Conservation (phyloP, 805 yeast genomes). For the Candida ovalis region DNA sequence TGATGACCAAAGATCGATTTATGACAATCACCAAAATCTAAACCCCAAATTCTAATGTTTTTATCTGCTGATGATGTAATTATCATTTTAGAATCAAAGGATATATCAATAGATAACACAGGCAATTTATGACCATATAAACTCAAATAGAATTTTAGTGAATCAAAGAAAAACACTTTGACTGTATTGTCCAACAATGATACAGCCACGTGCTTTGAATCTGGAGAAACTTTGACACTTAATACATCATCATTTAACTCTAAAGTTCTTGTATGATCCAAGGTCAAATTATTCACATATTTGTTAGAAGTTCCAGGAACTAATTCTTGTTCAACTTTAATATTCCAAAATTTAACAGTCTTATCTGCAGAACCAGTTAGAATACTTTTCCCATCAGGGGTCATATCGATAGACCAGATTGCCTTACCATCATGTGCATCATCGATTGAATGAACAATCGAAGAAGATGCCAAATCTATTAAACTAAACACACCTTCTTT, state of each 20-base stretch:
- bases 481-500: slow-evolving; percentile 81
- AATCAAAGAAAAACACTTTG: slow-evolving; percentile 84
- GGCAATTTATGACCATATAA: slow-evolving; percentile 96
- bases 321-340: slow-evolving; percentile 60
- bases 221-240: slow-evolving; percentile 76
- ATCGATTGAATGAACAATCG: slow-evolving; percentile 64
- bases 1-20: slow-evolving; percentile 95
- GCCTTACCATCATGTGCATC: slow-evolving; percentile 73
- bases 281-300: slow-evolving; percentile 47
- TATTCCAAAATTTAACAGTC: slow-evolving; percentile 83
- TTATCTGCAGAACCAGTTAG: slow-evolving; percentile 96
- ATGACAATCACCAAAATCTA: slow-evolving; percentile 99
- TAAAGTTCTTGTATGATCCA: slow-evolving; percentile 74
- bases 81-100: slow-evolving; percentile 80
- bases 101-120: slow-evolving; percentile 87
- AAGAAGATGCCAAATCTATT: slow-evolving; percentile 81
- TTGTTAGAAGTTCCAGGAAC: slow-evolving; percentile 62
- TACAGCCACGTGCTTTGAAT: slow-evolving; percentile 70
- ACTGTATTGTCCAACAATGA: slow-evolving; percentile 92
- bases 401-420: slow-evolving; percentile 86
- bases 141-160: slow-evolving; percentile 82
- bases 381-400: slow-evolving; percentile 78
- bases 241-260: slow-evolving; percentile 86
- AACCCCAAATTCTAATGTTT: slow-evolving; percentile 96
- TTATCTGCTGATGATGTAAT: slow-evolving; percentile 96